Percentiles rank a stretch among this genome's conserved stretches.
Evolutionary conservation across 768 basidiomycete species (phyloP).

Genomic region (Boletus reticulatus): DNA sequence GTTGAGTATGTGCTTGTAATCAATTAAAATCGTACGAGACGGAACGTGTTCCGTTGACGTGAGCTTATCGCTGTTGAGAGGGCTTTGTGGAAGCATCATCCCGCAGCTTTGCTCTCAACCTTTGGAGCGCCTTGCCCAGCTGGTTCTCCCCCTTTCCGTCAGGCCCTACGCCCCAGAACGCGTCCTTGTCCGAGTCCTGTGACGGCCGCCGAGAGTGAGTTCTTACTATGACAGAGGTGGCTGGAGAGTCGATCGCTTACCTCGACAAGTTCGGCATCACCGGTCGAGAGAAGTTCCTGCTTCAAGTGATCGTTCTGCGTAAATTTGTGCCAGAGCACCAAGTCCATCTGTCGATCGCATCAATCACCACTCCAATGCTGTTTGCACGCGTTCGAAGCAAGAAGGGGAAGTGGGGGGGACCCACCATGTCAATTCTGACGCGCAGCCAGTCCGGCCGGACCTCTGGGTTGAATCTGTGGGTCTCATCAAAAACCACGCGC

Average conservation of each 20-base stretch:
- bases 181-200: slow-evolving; percentile 32
- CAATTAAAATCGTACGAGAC: slow-evolving; percentile 34
- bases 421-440: slow-evolving; percentile 33
- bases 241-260: slow-evolving; percentile 26
- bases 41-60: slow-evolving; percentile 12
- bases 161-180: slow-evolving; percentile 42
- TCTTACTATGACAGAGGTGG: not conserved
- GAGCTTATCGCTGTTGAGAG: slow-evolving; percentile 16
- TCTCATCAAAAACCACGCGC: slow-evolving; percentile 33
- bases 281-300: slow-evolving; percentile 35
- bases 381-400: slow-evolving; percentile 14
- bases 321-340: slow-evolving; percentile 40
- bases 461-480: slow-evolving; percentile 35
- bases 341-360: slow-evolving; percentile 33
- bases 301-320: slow-evolving; percentile 38
- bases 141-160: slow-evolving; percentile 39
- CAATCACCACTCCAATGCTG: slow-evolving; percentile 6
- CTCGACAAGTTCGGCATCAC: slow-evolving; percentile 38
- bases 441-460: slow-evolving; percentile 35
- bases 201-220: slow-evolving; percentile 18
- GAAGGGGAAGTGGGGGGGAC: not conserved
- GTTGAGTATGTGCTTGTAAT: slow-evolving; percentile 10
- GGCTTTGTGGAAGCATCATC: slow-evolving; percentile 17
- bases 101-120: slow-evolving; percentile 34
- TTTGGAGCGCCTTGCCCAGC: slow-evolving; percentile 40